Evolutionary conservation across 164 flowering plant species (phyloP).

Genomic region (Platanus orientalis): DNA sequence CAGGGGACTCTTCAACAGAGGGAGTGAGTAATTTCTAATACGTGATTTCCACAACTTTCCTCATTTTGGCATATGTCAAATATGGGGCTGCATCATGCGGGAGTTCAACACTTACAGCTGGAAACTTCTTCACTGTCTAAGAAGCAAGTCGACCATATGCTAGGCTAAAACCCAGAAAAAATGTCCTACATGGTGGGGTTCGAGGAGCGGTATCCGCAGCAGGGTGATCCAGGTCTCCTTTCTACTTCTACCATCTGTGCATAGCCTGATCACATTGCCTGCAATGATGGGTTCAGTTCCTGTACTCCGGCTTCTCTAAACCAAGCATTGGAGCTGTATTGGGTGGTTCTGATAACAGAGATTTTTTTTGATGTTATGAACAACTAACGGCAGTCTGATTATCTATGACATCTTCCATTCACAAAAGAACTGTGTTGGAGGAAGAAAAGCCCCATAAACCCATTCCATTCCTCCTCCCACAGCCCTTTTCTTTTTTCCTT

Average conservation of each 20-base stretch:
- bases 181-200: slow-evolving; percentile 96
- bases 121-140: slow-evolving; percentile 53
- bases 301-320: slow-evolving; percentile 60
- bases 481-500: no score
- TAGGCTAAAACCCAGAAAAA: slow-evolving; percentile 84
- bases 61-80: slow-evolving; percentile 74
- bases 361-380: slow-evolving; percentile 68
- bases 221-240: slow-evolving; percentile 83
- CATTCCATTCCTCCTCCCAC: no score
- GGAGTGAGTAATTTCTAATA: slow-evolving; percentile 83
- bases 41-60: slow-evolving; percentile 72
- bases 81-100: slow-evolving; percentile 56
- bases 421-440: no score
- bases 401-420: no score
- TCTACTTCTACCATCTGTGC: slow-evolving; percentile 74
- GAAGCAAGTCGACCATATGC: slow-evolving; percentile 81
- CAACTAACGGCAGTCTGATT: slow-evolving; percentile 83
- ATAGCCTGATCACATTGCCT: slow-evolving; percentile 53
- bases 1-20: slow-evolving; percentile 90
- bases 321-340: slow-evolving; percentile 87
- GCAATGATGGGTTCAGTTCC: slow-evolving; percentile 63
- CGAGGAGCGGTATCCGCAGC: slow-evolving; percentile 62
- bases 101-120: slow-evolving; percentile 36
- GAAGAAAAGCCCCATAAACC: no score
- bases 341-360: slow-evolving; percentile 80